Conservation (phyloP, 805 yeast genomes). For the Groenewaldozyma tartarivorans region DNA sequence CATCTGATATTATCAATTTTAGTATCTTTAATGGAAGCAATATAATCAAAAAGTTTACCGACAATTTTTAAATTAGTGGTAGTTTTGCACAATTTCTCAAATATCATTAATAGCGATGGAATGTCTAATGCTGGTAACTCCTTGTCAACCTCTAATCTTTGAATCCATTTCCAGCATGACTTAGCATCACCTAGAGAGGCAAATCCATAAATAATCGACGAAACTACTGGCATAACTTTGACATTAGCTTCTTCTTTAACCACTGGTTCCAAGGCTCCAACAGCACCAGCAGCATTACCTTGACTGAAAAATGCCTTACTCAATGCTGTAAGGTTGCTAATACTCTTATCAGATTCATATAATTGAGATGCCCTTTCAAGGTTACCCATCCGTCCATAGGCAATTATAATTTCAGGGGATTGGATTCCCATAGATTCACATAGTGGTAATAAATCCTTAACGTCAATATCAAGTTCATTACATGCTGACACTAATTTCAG, state of each 20-base stretch:
- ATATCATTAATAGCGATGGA: constrained; percentile 12
- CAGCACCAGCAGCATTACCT: constrained; percentile 18
- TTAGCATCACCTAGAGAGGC: constrained; percentile 13
- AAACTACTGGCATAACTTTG: constrained; percentile 1
- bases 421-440: background rate
- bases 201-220: constrained; percentile 20
- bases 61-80: constrained; percentile 19
- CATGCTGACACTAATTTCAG: constrained; percentile 1
- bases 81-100: constrained; percentile 15
- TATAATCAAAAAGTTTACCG: constrained; percentile 20
- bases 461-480: background rate
- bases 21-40: constrained; percentile 15
- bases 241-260: constrained; percentile 8
- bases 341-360: constrained; percentile 13
- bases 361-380: constrained; percentile 14
- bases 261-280: constrained; percentile 20
- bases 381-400: constrained; percentile 16
- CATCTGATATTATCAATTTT: constrained; percentile 16
- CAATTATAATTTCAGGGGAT: constrained; percentile 13
- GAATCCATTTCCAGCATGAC: constrained; percentile 25
- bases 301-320: constrained; percentile 20
- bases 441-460: no score
- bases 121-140: constrained; percentile 8
- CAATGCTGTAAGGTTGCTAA: constrained; percentile 19
- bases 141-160: constrained; percentile 15